Base-by-base conservation (phyloP, 2,329 filamentous ascomycete species). In the Aureobasidium mangrovei region DNA sequence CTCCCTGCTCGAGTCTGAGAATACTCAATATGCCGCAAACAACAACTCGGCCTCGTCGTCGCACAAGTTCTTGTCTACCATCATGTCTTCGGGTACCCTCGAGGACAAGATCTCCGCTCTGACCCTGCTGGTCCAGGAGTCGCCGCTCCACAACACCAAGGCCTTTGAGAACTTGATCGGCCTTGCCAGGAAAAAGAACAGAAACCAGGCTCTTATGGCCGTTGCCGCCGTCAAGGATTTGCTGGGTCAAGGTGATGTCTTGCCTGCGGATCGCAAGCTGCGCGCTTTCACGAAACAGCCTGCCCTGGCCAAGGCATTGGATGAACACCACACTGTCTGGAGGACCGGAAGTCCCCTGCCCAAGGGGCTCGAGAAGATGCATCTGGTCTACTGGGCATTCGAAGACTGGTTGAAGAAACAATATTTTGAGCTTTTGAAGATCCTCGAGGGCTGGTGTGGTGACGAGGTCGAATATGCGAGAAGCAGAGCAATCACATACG, bases 71-170 rank as follows among this genome's bases (percentile, higher is more conserved):
- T 84, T 97, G 77, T 88, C 91, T 1, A 95, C 90, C 18, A 96
- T 98, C 68, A 96, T 97, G 88, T 77, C 89, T 7, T 94, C 91
- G 1, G 93, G 93, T 76, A 98, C 94, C 7, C 81, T 97, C 62
- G 94, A 90, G 54, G 93, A 98, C 69, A 97, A 96, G 69, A 86
- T 97, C 41, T 98, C 93, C 2, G 94, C 93, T 3, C 76, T 98
- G 64, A 98, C 93, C 4, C 77, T 98, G 61, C 86, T 93, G 54
- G 84, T 96, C 9, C 94, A 98, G 73, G 93, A 98, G 70, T 97
- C 94, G 7, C 93, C 93, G 18, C 74, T 97, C 49, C 93, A 98
- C 70, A 97, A 91, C 58, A 84, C 83, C 59, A 91, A 93, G 65
- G 86, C 91, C 0, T 83, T 97, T 58, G 91, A 97, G 62, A 88